A percentile compares a stretch with the other conserved stretches of the same genome.
phyloP scores from a whole-genome alignment of 192 early-diverging fungal species.

The Coemansia sp. region DNA sequence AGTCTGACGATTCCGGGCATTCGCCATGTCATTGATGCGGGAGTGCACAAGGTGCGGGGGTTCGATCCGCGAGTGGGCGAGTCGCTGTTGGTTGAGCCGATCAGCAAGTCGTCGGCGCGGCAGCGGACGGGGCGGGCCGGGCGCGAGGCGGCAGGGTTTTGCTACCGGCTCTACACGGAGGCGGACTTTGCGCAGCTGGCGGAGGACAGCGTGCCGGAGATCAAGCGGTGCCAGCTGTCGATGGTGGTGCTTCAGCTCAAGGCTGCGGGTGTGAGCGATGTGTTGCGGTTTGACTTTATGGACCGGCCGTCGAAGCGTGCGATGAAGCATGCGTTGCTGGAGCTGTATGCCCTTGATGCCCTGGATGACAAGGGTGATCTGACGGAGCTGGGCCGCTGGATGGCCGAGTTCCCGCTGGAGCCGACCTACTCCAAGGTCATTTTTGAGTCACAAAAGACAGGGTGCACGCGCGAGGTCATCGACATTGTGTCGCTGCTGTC shows the following conservation, averaged over 20 bases:
- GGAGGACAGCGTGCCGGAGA: constrained; percentile 86
- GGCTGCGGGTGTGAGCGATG: constrained; percentile 83
- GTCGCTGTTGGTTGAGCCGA: constrained; percentile 75
- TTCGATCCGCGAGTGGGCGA: constrained; percentile 92
- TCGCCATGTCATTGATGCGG: constrained; percentile 90
- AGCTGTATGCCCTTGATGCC: constrained; percentile 82
- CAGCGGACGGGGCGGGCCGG: constrained; percentile 96
- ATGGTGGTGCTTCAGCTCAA: constrained; percentile 83
- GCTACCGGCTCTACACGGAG: constrained; percentile 92
- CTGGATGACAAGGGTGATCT: constrained; percentile 76
- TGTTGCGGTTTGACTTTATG: constrained; percentile 92
- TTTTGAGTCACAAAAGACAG: constrained; percentile 62
- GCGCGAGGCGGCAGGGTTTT: constrained; percentile 84
- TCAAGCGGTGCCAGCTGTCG: constrained; percentile 85
- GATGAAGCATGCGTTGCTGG: constrained; percentile 78
- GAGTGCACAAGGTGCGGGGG: constrained; percentile 84
- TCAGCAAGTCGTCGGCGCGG: constrained; percentile 85
- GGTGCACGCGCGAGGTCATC: constrained; percentile 85
- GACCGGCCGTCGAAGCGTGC: constrained; percentile 74
- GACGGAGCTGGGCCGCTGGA: constrained; percentile 69
- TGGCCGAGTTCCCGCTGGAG: constrained; percentile 91
- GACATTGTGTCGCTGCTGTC: constrained; percentile 87
- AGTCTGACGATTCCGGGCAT: constrained; percentile 94
- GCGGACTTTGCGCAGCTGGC: constrained; percentile 64
- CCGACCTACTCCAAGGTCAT: constrained; percentile 86